Evolutionary conservation across 805 yeast species (phyloP), one percentile per base, ranked within the genome.

Genomic region (Debaryomyces tyrocola): DNA sequence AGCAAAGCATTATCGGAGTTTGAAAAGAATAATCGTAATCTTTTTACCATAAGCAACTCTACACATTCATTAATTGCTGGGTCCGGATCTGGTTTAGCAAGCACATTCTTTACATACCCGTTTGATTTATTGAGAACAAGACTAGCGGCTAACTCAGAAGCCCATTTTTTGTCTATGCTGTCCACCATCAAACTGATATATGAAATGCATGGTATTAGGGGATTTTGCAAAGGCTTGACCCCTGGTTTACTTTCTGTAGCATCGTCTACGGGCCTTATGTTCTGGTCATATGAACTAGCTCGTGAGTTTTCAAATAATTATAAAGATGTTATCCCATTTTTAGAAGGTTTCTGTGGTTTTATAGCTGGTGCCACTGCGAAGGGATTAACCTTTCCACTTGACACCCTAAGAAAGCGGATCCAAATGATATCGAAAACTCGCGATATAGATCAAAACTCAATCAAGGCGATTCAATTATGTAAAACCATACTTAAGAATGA

Each of bases 101-200:
- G 96, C 24, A 88, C 96, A 0, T 40, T 79, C 0, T 60, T 71
- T 1, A 87, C 97, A 1, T 94, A 94, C 60, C 99, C 99, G 0
- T 83, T 89, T 56, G 99, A 94, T 63, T 74, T 90, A n/a, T 65
- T 94, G 37, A 69, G 99, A 43, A 94, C 99, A 0, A 72, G 96
- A 44, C 75, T 90, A 41, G 96, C 90, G 0, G 92, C 91, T 3
- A 83, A 83, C 57, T 66, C 67, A 21, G 45, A 50, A 2, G 62
- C 51, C 37, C 46, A 61, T 8, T 70, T 78, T 35, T 53, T 66
- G n/a, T 73, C 79, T n/a, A 66, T 74, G 60, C 43, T 57, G 14
- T 37, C 41, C 0, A 61, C 69, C 1, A 55, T 60, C 11, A 44
- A 34, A 4, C 43, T 53, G 1, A 73, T 79, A 11, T 55, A 58